Percentiles rank a stretch among this genome's conserved stretches.
These are phyloP conservation scores for Groenewaldozyma salmanticensis DNA, from an alignment of 805 yeast genomes.

Conservation along the genomic window DNA sequence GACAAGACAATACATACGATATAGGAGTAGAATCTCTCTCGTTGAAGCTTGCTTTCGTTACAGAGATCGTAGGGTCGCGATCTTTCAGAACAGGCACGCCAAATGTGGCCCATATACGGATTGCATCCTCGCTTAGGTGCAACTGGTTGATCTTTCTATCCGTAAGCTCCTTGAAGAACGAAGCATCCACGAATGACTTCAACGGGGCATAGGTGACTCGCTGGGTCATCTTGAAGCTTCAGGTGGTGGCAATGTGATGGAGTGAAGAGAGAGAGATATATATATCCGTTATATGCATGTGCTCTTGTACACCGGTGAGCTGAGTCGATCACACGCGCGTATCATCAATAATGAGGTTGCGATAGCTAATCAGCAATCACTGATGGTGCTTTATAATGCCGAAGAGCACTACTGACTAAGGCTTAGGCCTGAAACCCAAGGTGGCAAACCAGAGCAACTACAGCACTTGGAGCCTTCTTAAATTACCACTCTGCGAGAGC, in stretches of 20 bases:
- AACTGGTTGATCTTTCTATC: constrained; percentile 63
- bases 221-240: constrained; percentile 3
- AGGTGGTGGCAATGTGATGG: constrained; percentile 1
- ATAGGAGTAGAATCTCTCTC: constrained; percentile 20
- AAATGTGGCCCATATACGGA: constrained; percentile 34
- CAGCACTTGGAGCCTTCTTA: too few relatives aligned
- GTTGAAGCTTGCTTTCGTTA: constrained; percentile 16
- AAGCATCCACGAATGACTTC: constrained; percentile 72
- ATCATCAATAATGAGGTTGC: too few relatives aligned
- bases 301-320: background rate
- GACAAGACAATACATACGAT: too few relatives aligned
- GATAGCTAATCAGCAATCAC: too few relatives aligned
- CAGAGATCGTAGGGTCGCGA: constrained; percentile 27
- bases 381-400: too few relatives aligned
- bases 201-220: constrained; percentile 37
- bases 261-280: background rate
- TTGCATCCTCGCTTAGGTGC: constrained; percentile 47
- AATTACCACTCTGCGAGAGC: too few relatives aligned
- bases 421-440: too few relatives aligned
- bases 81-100: constrained; percentile 21
- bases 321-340: constrained; percentile 5
- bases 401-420: too few relatives aligned
- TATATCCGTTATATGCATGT: background rate
- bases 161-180: constrained; percentile 73
- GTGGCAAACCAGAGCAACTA: too few relatives aligned